These are phyloP conservation scores for Ceratocystis diversiconidia DNA, from an alignment of 2,329 filamentous ascomycete species.

Conservation along the genomic window DNA sequence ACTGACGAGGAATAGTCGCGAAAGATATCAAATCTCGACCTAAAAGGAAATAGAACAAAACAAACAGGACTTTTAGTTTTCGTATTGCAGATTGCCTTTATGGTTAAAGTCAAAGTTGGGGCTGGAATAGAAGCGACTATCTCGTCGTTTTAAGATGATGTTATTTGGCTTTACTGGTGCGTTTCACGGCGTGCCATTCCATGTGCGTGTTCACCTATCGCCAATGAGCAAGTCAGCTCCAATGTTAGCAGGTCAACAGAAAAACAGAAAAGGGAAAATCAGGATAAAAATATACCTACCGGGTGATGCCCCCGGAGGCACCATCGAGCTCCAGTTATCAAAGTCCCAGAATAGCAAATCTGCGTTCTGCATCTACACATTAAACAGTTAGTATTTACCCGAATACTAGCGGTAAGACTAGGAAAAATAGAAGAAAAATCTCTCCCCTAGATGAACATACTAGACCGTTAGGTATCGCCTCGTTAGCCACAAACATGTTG, in stretches of 20 bases:
- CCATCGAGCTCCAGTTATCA: constrained; percentile 18
- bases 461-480: constrained; percentile 6
- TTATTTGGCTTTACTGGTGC: background rate
- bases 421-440: background rate
- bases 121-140: too few species aligned
- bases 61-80: too few species aligned
- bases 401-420: background rate
- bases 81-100: too few species aligned
- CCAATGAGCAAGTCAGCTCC: background rate
- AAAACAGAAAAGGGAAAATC: background rate
- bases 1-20: background rate
- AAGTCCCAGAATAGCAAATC: constrained; percentile 16
- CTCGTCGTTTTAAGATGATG: background rate
- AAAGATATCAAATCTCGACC: too few species aligned
- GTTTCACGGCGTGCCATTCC: background rate
- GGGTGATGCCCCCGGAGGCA: constrained; percentile 16
- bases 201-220: background rate
- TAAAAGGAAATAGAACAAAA: too few species aligned
- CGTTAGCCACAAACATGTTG: constrained; percentile 12
- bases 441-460: background rate
- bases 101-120: too few species aligned
- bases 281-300: background rate
- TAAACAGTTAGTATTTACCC: background rate
- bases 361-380: constrained; percentile 7
- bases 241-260: background rate